Conservation (phyloP, 1,284 basidiomycete species). For the Afroboletus lepidellus region DNA sequence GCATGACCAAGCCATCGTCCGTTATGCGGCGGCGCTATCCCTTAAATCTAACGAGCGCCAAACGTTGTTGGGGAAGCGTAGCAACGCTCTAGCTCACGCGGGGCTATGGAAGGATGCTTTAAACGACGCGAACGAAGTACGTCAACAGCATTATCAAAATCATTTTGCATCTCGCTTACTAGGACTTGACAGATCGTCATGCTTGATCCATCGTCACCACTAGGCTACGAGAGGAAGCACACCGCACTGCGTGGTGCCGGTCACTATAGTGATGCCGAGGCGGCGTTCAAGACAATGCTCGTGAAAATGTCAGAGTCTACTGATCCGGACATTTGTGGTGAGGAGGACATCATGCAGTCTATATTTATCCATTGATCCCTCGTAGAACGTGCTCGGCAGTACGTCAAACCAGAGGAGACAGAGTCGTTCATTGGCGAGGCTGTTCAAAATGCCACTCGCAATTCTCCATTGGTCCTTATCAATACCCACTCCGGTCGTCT, state of each 20-base stretch:
- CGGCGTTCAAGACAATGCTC: not conserved
- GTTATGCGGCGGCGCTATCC: not conserved
- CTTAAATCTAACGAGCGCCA: not conserved
- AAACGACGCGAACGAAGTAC: not conserved
- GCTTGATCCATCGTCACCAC: not conserved
- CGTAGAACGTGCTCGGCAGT: not conserved
- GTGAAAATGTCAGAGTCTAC: not conserved
- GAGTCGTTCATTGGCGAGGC: too few relatives aligned
- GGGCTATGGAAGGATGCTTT: not conserved
- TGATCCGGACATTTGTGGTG: not conserved
- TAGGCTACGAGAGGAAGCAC: too few relatives aligned
- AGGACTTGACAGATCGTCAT: not conserved
- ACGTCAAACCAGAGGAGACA: not conserved
- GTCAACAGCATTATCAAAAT: too few relatives aligned
- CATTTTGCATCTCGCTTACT: too few relatives aligned
- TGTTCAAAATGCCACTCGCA: too few relatives aligned
- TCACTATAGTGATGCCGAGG: too few relatives aligned
- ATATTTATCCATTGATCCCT: not conserved
- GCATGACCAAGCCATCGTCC: not conserved
- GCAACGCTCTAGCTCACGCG: too few relatives aligned
- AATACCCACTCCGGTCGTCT: not conserved
- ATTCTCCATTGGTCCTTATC: too few relatives aligned
- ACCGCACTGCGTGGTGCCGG: too few relatives aligned
- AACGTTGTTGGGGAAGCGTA: too few relatives aligned
- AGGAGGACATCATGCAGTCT: not conserved